Conservation (phyloP, 23 red algal genomes). For the Gracilaria domingensis region DNA sequence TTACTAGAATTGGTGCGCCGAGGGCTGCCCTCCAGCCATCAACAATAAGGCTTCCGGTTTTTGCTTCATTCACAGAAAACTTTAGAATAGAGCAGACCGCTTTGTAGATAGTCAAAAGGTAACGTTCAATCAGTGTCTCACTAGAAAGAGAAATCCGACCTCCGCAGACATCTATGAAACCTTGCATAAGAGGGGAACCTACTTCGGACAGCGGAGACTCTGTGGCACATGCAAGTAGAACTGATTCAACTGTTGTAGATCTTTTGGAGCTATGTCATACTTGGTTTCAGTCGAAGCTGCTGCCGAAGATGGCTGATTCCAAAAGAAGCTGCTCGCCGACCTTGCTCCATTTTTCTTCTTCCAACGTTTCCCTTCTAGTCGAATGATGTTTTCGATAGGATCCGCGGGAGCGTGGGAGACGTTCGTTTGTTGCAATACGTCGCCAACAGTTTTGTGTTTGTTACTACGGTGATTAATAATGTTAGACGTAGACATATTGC, state of each 20-base stretch:
- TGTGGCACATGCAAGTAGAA: not conserved
- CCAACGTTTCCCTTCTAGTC: no score
- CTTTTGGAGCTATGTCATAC: no score
- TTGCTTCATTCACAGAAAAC: not conserved
- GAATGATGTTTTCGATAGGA: no score
- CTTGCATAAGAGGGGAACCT: not conserved
- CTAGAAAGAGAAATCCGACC: not conserved
- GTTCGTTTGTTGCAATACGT: no score
- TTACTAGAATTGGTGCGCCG: not conserved
- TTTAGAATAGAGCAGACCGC: not conserved
- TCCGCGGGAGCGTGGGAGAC: no score
- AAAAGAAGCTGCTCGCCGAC: no score
- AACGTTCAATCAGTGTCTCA: not conserved
- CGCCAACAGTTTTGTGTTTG: no score
- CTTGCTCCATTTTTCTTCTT: no score
- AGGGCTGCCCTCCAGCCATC: not conserved
- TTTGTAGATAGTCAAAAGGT: not conserved
- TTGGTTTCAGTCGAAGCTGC: no score
- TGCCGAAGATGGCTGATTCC: no score
- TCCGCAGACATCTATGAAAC: not conserved
- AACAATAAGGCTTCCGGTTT: not conserved
- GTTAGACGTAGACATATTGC: no score
- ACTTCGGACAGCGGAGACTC: not conserved
- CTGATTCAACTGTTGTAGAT: not conserved
- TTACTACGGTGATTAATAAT: no score